Evolutionary conservation across 192 early-diverging fungal species (phyloP).

Genomic region (Radiomyces spectabilis): DNA sequence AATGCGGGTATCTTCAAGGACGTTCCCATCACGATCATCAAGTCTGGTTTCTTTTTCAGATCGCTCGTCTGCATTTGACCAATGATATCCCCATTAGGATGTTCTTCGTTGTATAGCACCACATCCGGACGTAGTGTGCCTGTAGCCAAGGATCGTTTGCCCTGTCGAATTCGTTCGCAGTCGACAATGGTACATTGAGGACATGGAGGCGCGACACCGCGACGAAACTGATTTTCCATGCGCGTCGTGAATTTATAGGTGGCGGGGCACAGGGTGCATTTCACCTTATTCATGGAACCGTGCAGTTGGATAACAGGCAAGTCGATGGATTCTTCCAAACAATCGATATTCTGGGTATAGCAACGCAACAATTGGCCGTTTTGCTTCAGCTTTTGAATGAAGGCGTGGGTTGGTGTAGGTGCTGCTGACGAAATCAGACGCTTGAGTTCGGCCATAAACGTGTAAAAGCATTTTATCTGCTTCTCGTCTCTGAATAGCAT

Average conservation of each 20-base stretch:
- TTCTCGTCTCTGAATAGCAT: conserved; percentile 61
- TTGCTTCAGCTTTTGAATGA: conserved; percentile 72
- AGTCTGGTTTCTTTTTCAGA: conserved; percentile 55
- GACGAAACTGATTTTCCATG: conserved; percentile 53
- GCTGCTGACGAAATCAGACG: conserved; percentile 60
- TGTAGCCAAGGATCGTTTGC: conserved; percentile 67
- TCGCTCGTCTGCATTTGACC: conserved; percentile 50
- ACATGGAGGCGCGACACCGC: conserved; percentile 68
- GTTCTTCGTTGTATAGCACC: conserved; percentile 93
- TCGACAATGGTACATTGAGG: conserved; percentile 41
- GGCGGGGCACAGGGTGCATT: conserved; percentile 82
- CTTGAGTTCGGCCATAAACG: conserved; percentile 85
- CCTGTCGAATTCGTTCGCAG: conserved; percentile 45
- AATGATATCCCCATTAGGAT: conserved; percentile 64
- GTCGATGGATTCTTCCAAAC: conserved; percentile 72
- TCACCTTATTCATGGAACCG: conserved; percentile 77
- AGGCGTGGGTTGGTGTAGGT: conserved; percentile 79
- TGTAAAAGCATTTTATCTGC: conserved; percentile 61
- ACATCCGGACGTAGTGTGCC: conserved; percentile 88
- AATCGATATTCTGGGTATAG: conserved; percentile 98
- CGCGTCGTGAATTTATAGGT: conserved; percentile 54
- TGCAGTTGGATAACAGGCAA: conserved; percentile 88
- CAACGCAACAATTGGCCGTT: conserved; percentile 75
- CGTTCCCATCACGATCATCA: conserved; percentile 86
- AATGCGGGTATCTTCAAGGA: conserved; percentile 78